phyloP scores from a whole-genome alignment of 345 rosid species.

The Eucalyptus regnans region DNA sequence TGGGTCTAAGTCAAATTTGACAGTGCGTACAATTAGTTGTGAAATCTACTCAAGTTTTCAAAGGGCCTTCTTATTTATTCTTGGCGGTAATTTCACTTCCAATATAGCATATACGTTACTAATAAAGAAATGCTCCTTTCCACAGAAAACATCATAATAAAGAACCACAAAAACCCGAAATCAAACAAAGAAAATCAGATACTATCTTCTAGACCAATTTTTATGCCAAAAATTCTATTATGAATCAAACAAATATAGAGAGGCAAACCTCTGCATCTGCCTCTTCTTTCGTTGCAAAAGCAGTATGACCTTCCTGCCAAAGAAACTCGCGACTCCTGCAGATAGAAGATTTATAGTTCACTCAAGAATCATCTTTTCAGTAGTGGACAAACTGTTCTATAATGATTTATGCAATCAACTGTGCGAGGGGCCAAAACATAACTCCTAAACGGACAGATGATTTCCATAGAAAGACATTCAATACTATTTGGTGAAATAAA shows the following conservation, averaged over 20 bases:
- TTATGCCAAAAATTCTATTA: neutral
- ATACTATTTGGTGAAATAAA: neutral
- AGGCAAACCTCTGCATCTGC: conserved; percentile 76
- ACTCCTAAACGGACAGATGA: neutral
- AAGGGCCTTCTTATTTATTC: neutral
- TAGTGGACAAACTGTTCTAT: neutral
- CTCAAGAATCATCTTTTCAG: neutral
- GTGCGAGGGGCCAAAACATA: neutral
- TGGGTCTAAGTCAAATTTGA: neutral
- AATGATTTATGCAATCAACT: neutral
- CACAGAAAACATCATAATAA: neutral
- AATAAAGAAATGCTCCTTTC: neutral
- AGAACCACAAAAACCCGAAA: neutral
- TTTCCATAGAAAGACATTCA: neutral
- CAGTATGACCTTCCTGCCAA: conserved; percentile 99
- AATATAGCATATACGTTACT: neutral
- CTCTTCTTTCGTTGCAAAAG: conserved; percentile 75
- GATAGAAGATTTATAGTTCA: neutral
- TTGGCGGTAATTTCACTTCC: neutral
- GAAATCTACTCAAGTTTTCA: neutral
- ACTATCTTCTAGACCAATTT: neutral
- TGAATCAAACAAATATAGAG: neutral
- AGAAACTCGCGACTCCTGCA: conserved; percentile 97
- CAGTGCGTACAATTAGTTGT: neutral
- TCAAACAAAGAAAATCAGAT: neutral